These are phyloP conservation scores for Zangia roseola DNA, from an alignment of 768 basidiomycete genomes.

Conservation along the genomic window DNA sequence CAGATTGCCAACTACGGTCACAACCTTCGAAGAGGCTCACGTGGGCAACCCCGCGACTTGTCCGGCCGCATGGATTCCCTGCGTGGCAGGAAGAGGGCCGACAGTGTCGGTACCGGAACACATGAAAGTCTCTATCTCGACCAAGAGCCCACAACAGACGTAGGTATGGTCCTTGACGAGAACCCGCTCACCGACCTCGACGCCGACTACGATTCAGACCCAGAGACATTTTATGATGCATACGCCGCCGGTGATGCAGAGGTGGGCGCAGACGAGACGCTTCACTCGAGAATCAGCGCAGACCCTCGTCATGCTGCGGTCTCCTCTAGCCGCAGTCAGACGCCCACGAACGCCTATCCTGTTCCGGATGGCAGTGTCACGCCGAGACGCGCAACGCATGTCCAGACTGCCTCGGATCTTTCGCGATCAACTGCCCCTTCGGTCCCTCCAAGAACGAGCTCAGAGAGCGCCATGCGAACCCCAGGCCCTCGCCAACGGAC, in stretches of 20 bases:
- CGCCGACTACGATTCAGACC: constrained; percentile 41
- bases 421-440: constrained; percentile 44
- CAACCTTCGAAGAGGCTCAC: constrained; percentile 38
- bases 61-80: constrained; percentile 23
- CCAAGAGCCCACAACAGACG: constrained; percentile 46
- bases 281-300: constrained; percentile 15
- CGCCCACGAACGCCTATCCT: constrained; percentile 39
- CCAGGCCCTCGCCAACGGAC: constrained; percentile 25
- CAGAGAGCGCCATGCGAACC: constrained; percentile 42
- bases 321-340: constrained; percentile 39
- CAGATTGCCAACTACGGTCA: constrained; percentile 88
- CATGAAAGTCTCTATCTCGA: constrained; percentile 71
- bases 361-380: constrained; percentile 37
- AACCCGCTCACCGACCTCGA: constrained; percentile 74
- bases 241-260: constrained; percentile 21
- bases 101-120: constrained; percentile 56
- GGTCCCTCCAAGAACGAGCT: constrained; percentile 33
- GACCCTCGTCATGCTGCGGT: constrained; percentile 17
- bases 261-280: constrained; percentile 18
- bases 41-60: constrained; percentile 25
- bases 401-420: constrained; percentile 47
- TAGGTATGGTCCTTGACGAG: constrained; percentile 70
- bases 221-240: constrained; percentile 43
- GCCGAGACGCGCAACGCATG: constrained; percentile 40
- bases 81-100: constrained; percentile 57